Conservation (phyloP, 257 asterid genomes). For the Leptodermis oblonga region DNA sequence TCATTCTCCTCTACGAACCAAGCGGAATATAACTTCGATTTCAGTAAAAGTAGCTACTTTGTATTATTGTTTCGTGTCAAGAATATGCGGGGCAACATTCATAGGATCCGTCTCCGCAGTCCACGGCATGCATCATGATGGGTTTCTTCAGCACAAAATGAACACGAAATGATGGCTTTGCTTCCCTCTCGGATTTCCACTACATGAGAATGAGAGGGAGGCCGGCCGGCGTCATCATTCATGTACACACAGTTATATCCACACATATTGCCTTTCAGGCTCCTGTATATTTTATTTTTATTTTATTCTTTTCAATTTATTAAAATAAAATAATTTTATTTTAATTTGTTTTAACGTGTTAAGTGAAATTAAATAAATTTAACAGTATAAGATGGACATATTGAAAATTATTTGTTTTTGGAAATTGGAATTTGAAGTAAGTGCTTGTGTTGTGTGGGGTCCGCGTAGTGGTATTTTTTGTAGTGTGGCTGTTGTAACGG, state of each 20-base stretch:
- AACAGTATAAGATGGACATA: background rate
- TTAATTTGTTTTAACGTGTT: too few relatives aligned
- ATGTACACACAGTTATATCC: too few relatives aligned
- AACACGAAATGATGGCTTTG: background rate
- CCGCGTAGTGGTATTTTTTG: constrained; percentile 1
- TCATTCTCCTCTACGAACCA: too few relatives aligned
- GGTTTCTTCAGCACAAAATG: too few relatives aligned
- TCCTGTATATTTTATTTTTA: too few relatives aligned
- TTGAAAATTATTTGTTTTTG: background rate
- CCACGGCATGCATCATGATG: background rate
- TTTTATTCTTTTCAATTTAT: background rate
- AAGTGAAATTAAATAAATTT: too few relatives aligned
- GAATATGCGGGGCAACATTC: background rate
- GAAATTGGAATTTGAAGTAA: too few relatives aligned
- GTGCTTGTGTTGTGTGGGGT: too few relatives aligned
- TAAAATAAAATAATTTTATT: too few relatives aligned
- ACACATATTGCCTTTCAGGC: too few relatives aligned
- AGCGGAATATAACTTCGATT: background rate
- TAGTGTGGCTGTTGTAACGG: constrained; percentile 24
- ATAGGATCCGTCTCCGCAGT: constrained; percentile 12
- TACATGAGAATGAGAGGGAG: too few relatives aligned
- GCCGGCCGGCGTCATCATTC: background rate
- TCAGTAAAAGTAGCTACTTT: too few relatives aligned
- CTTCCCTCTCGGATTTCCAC: constrained; percentile 11
- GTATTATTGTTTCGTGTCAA: constrained; percentile 1